phyloP scores from a whole-genome alignment of 495 filamentous ascomycete genomes.

The Aspergillus hancockii region DNA sequence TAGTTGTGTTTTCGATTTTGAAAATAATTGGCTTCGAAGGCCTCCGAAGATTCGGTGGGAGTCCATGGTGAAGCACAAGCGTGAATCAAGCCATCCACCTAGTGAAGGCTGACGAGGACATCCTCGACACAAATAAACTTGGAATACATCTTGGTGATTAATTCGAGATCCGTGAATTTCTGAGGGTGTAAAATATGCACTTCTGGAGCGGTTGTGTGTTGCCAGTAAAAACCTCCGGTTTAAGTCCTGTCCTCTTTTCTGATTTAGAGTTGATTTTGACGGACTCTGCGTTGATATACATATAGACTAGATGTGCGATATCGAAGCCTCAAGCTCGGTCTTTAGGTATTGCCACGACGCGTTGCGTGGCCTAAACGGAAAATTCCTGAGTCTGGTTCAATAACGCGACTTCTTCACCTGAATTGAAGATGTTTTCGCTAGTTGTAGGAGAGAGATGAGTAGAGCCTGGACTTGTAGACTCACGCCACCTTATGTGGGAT shows the following conservation, averaged over 20 bases:
- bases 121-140: conserved; percentile 24
- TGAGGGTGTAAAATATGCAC: conserved; percentile 13
- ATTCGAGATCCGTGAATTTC: conserved; percentile 9
- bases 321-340: not conserved
- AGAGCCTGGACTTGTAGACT: conserved; percentile 14
- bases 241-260: conserved; percentile 7
- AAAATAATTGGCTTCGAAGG: conserved; percentile 34
- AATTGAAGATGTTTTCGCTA: not conserved
- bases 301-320: conserved; percentile 16
- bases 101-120: conserved; percentile 32
- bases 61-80: conserved; percentile 39
- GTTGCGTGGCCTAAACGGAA: conserved; percentile 11
- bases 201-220: conserved; percentile 2
- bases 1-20: conserved; percentile 13
- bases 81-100: conserved; percentile 27
- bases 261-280: conserved; percentile 9
- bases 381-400: not conserved
- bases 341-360: conserved; percentile 15
- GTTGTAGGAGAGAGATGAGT: conserved; percentile 9
- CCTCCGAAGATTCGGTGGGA: conserved; percentile 33
- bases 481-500: conserved; percentile 24
- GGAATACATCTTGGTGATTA: conserved; percentile 31
- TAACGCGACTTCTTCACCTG: not conserved
- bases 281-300: conserved; percentile 21
- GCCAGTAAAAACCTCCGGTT: not conserved